These are phyloP conservation scores for Saccharomycopsis sp. DNA, from an alignment of 805 yeast genomes.

Conservation along the genomic window DNA sequence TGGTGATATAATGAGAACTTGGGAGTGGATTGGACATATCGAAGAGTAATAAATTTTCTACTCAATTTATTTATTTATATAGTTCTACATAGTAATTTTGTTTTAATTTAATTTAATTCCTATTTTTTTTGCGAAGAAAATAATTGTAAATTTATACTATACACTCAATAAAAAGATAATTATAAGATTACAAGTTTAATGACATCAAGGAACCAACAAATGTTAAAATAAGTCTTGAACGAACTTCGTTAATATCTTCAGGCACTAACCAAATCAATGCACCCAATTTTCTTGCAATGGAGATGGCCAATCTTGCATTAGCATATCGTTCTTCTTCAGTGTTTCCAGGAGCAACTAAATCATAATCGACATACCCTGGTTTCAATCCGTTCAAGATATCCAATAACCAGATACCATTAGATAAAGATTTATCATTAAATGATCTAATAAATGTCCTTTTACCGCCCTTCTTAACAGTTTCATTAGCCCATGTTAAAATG, in stretches of 20 bases:
- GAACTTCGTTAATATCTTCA: conserved; percentile 96
- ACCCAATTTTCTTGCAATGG: conserved; percentile 96
- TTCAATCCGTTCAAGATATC: conserved; percentile 90
- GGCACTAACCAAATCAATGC: conserved; percentile 99
- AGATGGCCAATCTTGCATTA: conserved; percentile 93
- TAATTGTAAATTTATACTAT: too few species aligned
- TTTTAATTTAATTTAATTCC: too few species aligned
- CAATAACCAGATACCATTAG: conserved; percentile 74
- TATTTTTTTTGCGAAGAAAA: too few species aligned
- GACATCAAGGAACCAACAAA: conserved; percentile 96
- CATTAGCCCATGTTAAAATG: conserved; percentile 91
- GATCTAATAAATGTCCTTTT: conserved; percentile 65
- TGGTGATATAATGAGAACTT: conserved; percentile 81
- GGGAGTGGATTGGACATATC: conserved; percentile 70
- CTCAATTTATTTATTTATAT: too few species aligned
- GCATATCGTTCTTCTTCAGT: conserved; percentile 86
- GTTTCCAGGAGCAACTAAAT: conserved; percentile 71
- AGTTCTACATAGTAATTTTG: too few species aligned
- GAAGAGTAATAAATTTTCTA: neutral
- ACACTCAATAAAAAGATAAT: too few species aligned
- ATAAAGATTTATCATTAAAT: conserved; percentile 72
- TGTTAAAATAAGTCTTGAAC: conserved; percentile 87
- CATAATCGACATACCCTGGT: conserved; percentile 97
- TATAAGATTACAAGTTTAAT: conserved; percentile 27
- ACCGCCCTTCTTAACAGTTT: conserved; percentile 80